A percentile compares a stretch with the other conserved stretches of the same genome.
These are phyloP conservation scores for Physcia stellaris DNA, from an alignment of 495 filamentous ascomycete genomes.

Conservation along the genomic window DNA sequence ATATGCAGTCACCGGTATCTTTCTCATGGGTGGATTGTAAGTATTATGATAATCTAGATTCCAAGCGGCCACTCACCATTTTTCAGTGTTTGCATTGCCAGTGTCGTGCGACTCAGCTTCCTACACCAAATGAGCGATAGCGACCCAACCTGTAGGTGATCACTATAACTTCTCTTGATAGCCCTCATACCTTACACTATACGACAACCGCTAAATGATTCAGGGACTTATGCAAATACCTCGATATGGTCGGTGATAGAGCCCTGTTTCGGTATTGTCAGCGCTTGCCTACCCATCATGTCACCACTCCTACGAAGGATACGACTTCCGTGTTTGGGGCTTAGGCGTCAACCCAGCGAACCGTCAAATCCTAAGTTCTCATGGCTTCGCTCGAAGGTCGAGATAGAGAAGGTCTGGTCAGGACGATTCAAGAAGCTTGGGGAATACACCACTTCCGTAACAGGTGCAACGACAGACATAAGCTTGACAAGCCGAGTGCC, in stretches of 20 bases:
- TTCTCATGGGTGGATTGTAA: constrained; percentile 12
- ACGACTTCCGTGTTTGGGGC: too few relatives aligned
- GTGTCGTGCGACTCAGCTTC: constrained; percentile 19
- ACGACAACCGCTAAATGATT: constrained; percentile 1
- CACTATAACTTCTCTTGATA: too few relatives aligned
- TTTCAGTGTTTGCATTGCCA: constrained; percentile 18
- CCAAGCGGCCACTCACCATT: neutral
- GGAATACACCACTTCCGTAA: too few relatives aligned
- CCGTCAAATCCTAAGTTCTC: too few relatives aligned
- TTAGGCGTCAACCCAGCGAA: too few relatives aligned
- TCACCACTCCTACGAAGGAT: constrained; percentile 11
- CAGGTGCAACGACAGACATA: too few relatives aligned
- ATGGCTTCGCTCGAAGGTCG: too few relatives aligned
- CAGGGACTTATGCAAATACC: constrained; percentile 17
- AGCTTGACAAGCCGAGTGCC: too few relatives aligned
- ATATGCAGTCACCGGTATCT: constrained; percentile 8
- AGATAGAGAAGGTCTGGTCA: too few relatives aligned
- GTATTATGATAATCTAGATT: constrained; percentile 1
- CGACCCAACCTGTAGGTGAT: constrained; percentile 4
- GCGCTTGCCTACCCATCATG: constrained; percentile 29
- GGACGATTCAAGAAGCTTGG: too few relatives aligned
- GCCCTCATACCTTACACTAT: neutral
- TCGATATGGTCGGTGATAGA: constrained; percentile 30
- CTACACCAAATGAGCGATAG: constrained; percentile 4
- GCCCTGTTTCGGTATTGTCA: constrained; percentile 27